phyloP scores from a whole-genome alignment of 371 early-diverging fungal species.

The Apophysomyces variabilis region DNA sequence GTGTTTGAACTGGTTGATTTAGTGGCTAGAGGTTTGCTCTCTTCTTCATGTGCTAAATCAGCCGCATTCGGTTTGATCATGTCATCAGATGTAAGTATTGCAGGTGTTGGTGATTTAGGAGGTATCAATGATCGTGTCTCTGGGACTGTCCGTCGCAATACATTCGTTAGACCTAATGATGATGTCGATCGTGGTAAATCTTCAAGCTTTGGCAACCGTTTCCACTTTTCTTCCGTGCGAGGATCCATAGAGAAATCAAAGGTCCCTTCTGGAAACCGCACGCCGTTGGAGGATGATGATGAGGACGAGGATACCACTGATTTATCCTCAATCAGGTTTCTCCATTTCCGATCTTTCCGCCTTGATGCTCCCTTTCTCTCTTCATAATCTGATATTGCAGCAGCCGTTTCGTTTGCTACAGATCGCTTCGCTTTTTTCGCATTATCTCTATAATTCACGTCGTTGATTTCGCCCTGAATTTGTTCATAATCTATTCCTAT shows the following conservation, averaged over 20 bases:
- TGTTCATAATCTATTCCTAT: neutral
- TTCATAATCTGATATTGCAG: slow-evolving; percentile 4
- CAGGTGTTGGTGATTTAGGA: neutral
- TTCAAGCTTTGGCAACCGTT: slow-evolving; percentile 21
- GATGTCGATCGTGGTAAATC: slow-evolving; percentile 18
- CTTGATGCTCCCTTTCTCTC: slow-evolving; percentile 15
- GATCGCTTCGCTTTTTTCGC: slow-evolving; percentile 26
- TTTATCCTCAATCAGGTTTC: slow-evolving; percentile 8
- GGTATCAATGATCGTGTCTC: neutral
- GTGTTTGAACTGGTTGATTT: slow-evolving; percentile 7
- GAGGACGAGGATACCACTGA: neutral
- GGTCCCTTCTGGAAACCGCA: slow-evolving; percentile 19
- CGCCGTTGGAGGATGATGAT: neutral
- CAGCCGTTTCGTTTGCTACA: neutral
- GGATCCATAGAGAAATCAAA: slow-evolving; percentile 25
- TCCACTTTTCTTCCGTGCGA: slow-evolving; percentile 13
- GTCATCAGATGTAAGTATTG: neutral
- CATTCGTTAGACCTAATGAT: slow-evolving; percentile 17
- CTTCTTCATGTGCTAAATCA: neutral
- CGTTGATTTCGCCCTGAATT: neutral
- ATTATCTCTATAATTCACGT: slow-evolving; percentile 25
- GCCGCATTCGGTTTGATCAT: neutral
- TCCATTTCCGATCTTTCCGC: slow-evolving; percentile 23
- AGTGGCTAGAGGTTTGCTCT: neutral
- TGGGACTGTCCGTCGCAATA: slow-evolving; percentile 18